Percentiles rank a stretch among this genome's conserved stretches.
Evolutionary conservation across 164 flowering plant genomes (phyloP).

Genomic region (Pachysandra terminalis): DNA sequence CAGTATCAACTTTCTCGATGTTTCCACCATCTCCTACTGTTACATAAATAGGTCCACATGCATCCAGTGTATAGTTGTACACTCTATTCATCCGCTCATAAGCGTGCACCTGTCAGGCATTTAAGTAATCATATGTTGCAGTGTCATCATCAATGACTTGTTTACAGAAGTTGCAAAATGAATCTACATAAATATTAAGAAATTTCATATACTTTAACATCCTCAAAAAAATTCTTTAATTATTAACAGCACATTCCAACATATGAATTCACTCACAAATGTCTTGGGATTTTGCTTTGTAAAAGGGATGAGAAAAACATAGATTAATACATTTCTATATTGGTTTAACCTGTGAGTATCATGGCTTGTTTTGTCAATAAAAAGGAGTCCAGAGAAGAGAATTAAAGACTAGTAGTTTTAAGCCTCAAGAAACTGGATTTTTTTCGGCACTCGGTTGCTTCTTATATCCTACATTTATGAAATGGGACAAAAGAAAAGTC

Average conservation of each 20-base stretch:
- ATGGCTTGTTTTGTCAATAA: too few species aligned
- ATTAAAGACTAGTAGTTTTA: too few species aligned
- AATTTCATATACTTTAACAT: neutral
- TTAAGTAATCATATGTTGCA: neutral
- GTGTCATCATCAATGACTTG: neutral
- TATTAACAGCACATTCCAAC: too few species aligned
- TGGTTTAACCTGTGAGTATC: too few species aligned
- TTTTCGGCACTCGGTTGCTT: too few species aligned
- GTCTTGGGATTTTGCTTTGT: neutral
- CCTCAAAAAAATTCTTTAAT: neutral
- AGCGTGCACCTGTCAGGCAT: conserved; percentile 73
- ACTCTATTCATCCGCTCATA: conserved; percentile 90
- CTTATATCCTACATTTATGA: too few species aligned
- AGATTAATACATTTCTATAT: neutral
- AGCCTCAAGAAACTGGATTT: too few species aligned
- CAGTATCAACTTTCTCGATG: conserved; percentile 70
- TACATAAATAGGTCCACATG: conserved; percentile 81
- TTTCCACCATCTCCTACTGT: conserved; percentile 95
- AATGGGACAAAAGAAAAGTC: too few species aligned
- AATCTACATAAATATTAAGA: neutral
- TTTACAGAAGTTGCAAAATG: too few species aligned
- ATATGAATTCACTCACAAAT: neutral
- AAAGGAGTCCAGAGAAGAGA: too few species aligned
- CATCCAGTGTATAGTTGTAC: conserved; percentile 69
- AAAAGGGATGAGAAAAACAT: neutral